Percentiles rank a stretch among this genome's conserved stretches.
Conservation (phyloP, 441 rosid species). For the Pelargonium fulgidum region DNA sequence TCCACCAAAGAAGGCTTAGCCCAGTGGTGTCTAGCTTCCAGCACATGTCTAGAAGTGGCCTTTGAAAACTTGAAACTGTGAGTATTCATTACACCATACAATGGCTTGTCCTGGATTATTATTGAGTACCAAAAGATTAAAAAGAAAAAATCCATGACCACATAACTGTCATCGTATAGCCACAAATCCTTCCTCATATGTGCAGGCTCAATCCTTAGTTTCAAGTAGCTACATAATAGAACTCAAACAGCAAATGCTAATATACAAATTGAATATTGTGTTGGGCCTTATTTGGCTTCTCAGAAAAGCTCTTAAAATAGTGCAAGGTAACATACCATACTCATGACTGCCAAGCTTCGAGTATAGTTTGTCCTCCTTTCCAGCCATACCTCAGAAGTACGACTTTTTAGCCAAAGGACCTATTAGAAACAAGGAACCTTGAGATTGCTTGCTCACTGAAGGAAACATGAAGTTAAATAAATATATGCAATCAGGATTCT, state of each 20-base stretch:
- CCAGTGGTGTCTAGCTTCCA: neutral
- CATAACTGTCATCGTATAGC: neutral
- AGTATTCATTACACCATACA: neutral
- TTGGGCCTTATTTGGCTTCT: neutral
- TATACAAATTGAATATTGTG: no score
- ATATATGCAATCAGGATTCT: constrained; percentile 10
- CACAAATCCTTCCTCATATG: neutral
- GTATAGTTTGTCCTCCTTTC: constrained; percentile 98
- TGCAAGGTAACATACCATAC: constrained; percentile 61
- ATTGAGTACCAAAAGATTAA: neutral
- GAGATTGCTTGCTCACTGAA: constrained; percentile 13
- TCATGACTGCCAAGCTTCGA: constrained; percentile 97
- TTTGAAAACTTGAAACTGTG: neutral
- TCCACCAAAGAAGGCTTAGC: no score
- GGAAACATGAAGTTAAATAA: constrained; percentile 15
- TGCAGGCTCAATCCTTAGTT: neutral
- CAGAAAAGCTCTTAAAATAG: neutral
- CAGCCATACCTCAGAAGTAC: constrained; percentile 96
- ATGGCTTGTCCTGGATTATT: neutral
- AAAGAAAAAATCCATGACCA: neutral
- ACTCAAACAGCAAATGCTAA: neutral
- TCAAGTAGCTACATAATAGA: neutral
- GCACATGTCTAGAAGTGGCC: neutral
- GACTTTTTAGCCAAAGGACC: constrained; percentile 99
- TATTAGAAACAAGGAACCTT: constrained; percentile 28